Evolutionary conservation across 2,329 filamentous ascomycete genomes (phyloP), one percentile per base, ranked within the genome.

Genomic region (Fusarium secorum): DNA sequence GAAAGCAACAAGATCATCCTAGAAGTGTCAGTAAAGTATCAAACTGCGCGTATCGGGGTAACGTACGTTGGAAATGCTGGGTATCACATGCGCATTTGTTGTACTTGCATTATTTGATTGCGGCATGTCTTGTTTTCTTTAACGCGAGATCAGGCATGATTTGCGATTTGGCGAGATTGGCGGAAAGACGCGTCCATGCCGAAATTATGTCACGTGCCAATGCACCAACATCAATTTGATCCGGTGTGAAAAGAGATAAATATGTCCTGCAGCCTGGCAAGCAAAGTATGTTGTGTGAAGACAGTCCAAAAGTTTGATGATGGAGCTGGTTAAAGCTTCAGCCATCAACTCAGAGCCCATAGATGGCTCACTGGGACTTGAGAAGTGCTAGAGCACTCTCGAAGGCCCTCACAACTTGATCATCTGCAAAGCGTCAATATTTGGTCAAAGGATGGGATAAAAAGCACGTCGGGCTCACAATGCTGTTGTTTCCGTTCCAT

Each of bases 401-500:
- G 77, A 91, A 90, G 24, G 89, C 89, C 53, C 85, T 83, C 14
- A 91, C 86, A 59, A 91, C 89, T 74, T 90, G 86, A 36, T 82
- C 80, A 52, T 82, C 81, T 82, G 17, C 45, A 30, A 59, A 58
- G 24, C 14, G 66, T 75, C 72, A 79, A 69, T 64, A 48, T 10
- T n/a, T 30, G 11, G 36, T 26, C 28, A 58, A 24, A 44, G 46
- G 26, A 38, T 33, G 9, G 13, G 24, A 26, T 15, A 13, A 30
- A 13, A 32, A 14, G 28, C 7, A 32, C 15, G 11, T 9, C 15
- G 14, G 58, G 82, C 92, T 83, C 83, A 97, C 94, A 93, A 75
- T 97, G 94, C 66, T 90, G 85, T 76, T 94, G 91, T 78, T 92
- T 96, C 72, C 91, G 86, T 58, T 90, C 88, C 61, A 97, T 84